These are phyloP conservation scores for Bruguiera parviflora DNA, from an alignment of 345 rosid species.

Conservation along the genomic window DNA sequence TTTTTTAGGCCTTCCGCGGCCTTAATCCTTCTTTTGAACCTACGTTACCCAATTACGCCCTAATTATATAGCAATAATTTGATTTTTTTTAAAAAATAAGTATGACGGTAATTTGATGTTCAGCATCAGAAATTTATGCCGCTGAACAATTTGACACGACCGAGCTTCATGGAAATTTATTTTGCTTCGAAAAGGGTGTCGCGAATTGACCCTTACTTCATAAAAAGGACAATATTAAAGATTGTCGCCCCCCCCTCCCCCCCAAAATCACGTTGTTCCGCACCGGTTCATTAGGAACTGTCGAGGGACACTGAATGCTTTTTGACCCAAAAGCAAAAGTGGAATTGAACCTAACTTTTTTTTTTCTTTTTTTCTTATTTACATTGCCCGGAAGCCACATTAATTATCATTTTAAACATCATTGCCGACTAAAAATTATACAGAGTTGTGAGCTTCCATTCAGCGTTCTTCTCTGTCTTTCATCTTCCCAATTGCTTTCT, in stretches of 20 bases:
- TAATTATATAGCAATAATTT: too few relatives aligned
- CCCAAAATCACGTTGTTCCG: conserved; percentile 10
- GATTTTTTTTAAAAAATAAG: too few relatives aligned
- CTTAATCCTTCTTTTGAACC: too few relatives aligned
- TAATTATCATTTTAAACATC: conserved; percentile 10
- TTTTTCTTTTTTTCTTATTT: too few relatives aligned
- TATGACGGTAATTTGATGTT: too few relatives aligned
- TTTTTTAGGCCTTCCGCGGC: too few relatives aligned
- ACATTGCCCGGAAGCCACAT: not conserved
- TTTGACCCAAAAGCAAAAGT: not conserved
- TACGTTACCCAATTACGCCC: too few relatives aligned
- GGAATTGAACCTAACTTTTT: not conserved
- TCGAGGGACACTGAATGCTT: not conserved
- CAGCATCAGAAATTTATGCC: too few relatives aligned
- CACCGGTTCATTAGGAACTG: conserved; percentile 1
- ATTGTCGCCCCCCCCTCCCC: not conserved
- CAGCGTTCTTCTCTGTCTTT: too few relatives aligned
- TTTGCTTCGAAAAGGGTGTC: not conserved
- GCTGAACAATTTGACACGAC: too few relatives aligned
- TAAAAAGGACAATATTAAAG: conserved; percentile 13
- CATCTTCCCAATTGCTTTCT: too few relatives aligned
- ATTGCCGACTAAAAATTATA: not conserved
- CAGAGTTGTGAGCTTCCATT: too few relatives aligned
- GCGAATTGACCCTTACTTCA: not conserved
- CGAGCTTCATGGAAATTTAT: not conserved